phyloP scores from a whole-genome alignment of 2,329 filamentous ascomycete species.

The Tothia fuscella region DNA sequence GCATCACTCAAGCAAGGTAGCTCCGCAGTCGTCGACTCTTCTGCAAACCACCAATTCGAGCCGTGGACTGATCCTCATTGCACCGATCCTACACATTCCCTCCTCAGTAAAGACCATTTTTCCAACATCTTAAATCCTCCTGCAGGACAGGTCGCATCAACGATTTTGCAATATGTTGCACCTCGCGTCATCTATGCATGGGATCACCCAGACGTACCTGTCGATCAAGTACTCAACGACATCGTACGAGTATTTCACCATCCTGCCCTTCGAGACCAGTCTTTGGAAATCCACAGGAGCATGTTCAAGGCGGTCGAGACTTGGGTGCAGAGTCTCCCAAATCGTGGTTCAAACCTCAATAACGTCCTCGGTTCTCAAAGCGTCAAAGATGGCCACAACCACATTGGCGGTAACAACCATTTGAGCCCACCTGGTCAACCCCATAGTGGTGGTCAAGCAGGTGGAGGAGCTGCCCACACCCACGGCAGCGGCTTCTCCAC shows the following conservation, averaged over 20 bases:
- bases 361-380: constrained; percentile 69
- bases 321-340: constrained; percentile 63
- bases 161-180: constrained; percentile 71
- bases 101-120: constrained; percentile 41
- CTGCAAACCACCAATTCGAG: constrained; percentile 38
- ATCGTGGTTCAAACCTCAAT: constrained; percentile 56
- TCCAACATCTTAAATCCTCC: constrained; percentile 38
- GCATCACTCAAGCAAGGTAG: constrained; percentile 78
- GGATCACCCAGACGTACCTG: constrained; percentile 74
- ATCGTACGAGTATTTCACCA: constrained; percentile 81
- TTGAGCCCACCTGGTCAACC: too few species aligned
- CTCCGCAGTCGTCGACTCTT: constrained; percentile 50
- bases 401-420: constrained; percentile 34
- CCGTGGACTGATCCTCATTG: constrained; percentile 36
- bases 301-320: constrained; percentile 82
- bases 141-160: constrained; percentile 35
- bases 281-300: constrained; percentile 65
- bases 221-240: constrained; percentile 74
- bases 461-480: constrained; percentile 6
- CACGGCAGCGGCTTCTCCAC: constrained; percentile 9
- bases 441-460: constrained; percentile 3
- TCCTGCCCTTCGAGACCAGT: constrained; percentile 65
- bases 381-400: constrained; percentile 74
- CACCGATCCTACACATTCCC: constrained; percentile 39
- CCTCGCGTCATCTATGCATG: constrained; percentile 85